Base-by-base conservation (phyloP, 1,284 basidiomycete genomes). In the Bondarzewia mesenterica region DNA sequence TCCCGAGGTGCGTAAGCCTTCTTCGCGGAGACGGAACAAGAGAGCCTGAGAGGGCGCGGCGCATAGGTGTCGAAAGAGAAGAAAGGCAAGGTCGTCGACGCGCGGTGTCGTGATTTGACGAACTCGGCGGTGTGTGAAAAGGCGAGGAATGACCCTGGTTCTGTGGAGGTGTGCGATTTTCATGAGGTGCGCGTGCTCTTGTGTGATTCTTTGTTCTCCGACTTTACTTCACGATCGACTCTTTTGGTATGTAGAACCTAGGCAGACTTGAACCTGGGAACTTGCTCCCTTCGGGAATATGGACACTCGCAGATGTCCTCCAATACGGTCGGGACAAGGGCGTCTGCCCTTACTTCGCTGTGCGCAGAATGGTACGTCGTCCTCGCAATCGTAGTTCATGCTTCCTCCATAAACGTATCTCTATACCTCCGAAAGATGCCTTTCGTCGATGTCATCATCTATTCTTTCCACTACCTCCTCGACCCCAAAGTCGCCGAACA, bases 401-500 rank as follows among this genome's bases (percentile, higher is more conserved):
- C 22, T 35, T 40, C 16, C 41, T 25, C 29, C 6, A 48, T 12
- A 39, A 22, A 20, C 15, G 12, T 35, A 44, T 50, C 14, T 40
- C 25, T 20, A 54, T 37, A 15, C 15, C 2, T 32, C 20, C 18
- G 21, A 18, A 12, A 96, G 94, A 86, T 99, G 78, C 86, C 93
- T 0, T 96, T 94, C 63, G 89, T 92, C 49, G 91, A 97, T 65
- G 78, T 99, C 54, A 82, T 99, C 65, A 98, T 99, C 66, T 99
- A 98, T 67, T 98, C 95, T 27, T 99, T 99, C 70, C 96, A 99
- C 66, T 99, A 99, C 64, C 77, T 99, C 21, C 80, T 99, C 40
- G 96, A 99, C 68, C 96, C 96, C 0, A 99, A 99, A 69, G 93
- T 99, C 37, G 96, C 96, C 0, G 95, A 99, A 60, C 94, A 98